Conservation (phyloP, 257 asterid genomes). For the Penstemon newberryi region DNA sequence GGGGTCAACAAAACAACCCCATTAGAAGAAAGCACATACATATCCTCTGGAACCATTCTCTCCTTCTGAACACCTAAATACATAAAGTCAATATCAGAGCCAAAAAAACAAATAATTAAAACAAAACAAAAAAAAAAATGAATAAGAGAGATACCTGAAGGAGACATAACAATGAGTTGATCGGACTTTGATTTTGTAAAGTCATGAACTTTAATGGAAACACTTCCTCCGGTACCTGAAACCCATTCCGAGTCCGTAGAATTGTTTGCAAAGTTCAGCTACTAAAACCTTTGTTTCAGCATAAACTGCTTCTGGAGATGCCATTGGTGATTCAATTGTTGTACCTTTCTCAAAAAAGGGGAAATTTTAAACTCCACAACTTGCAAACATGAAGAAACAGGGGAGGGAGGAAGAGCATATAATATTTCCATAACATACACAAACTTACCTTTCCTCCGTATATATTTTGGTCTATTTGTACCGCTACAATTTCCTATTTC, state of each 20-base stretch:
- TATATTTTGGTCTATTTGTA: too few species aligned
- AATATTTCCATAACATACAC: too few species aligned
- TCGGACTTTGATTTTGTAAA: slow-evolving; percentile 71
- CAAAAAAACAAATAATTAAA: too few species aligned
- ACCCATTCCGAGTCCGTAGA: slow-evolving; percentile 91
- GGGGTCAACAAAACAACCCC: neutral
- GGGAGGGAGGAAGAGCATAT: too few species aligned
- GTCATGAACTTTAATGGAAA: slow-evolving; percentile 87
- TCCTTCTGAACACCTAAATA: slow-evolving; percentile 21
- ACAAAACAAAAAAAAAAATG: neutral
- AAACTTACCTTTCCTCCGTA: too few species aligned
- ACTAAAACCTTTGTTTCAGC: slow-evolving; percentile 64
- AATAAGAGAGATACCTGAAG: slow-evolving; percentile 58
- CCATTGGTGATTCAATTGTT: too few species aligned
- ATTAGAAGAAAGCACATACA: slow-evolving; percentile 2
- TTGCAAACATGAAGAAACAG: too few species aligned
- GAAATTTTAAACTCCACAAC: too few species aligned
- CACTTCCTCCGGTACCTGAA: slow-evolving; percentile 98
- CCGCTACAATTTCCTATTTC: too few species aligned
- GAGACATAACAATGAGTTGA: slow-evolving; percentile 92
- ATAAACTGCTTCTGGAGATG: too few species aligned
- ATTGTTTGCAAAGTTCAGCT: slow-evolving; percentile 90
- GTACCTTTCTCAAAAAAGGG: too few species aligned
- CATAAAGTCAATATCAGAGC: neutral
- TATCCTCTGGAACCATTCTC: slow-evolving; percentile 15